Evolutionary conservation across 495 filamentous ascomycete genomes (phyloP).

Genomic region (Neurospora sp.): DNA sequence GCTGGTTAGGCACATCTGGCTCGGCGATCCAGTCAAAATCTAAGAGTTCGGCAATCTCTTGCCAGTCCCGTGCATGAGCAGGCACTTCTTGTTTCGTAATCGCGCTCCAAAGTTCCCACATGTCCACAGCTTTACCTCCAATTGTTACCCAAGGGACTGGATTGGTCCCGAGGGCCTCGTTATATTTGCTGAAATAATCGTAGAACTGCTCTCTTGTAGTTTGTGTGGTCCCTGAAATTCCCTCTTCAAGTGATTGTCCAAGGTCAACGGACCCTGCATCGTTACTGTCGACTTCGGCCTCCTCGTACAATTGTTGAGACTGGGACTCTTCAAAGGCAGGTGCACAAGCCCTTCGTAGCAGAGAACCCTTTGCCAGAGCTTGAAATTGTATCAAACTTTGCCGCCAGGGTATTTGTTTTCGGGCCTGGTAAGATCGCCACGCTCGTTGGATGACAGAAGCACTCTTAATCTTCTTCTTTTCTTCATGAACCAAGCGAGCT

Average conservation of each 20-base stretch:
- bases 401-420: neutral
- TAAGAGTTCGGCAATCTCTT: slow-evolving; percentile 25
- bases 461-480: neutral
- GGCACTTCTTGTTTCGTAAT: slow-evolving; percentile 17
- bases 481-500: neutral
- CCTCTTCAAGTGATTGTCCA: neutral
- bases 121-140: slow-evolving; percentile 12
- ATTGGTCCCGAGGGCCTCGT: neutral
- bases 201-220: slow-evolving; percentile 14
- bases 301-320: neutral
- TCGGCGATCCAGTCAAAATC: slow-evolving; percentile 28
- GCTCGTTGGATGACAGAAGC: neutral
- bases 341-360: neutral
- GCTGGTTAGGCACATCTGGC: slow-evolving; percentile 19
- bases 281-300: neutral
- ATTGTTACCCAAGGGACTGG: slow-evolving; percentile 16
- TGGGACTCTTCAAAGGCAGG: neutral
- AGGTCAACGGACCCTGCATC: neutral
- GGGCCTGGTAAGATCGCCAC: neutral
- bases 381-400: neutral
- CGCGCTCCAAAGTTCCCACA: slow-evolving; percentile 30
- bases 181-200: slow-evolving; percentile 15
- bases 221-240: neutral
- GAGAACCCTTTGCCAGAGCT: neutral
- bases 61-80: slow-evolving; percentile 24